Conservation (phyloP, 1,284 basidiomycete species). For the Puccinia triticina region DNA sequence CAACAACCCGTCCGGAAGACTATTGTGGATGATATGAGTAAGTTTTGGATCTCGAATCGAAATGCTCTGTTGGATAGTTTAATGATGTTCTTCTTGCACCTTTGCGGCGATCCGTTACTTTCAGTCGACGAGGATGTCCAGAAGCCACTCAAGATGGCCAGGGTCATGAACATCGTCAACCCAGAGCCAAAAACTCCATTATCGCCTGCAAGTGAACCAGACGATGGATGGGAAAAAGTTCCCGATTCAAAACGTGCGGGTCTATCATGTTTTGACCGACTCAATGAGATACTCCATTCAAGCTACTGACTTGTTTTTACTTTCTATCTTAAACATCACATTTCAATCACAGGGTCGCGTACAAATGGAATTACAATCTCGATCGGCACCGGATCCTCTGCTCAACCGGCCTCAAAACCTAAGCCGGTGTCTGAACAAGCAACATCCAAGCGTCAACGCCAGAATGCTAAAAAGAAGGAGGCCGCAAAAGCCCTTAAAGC, state of each 20-base stretch:
- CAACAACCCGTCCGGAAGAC: conserved; percentile 43
- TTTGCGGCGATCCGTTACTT: neutral
- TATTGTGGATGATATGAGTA: conserved; percentile 49
- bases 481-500: conserved; percentile 42
- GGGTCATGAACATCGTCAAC: conserved; percentile 46
- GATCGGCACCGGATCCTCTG: neutral
- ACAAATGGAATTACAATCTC: neutral
- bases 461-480: conserved; percentile 50
- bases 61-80: neutral
- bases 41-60: neutral
- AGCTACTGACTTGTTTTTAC: neutral
- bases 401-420: neutral
- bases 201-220: conserved; percentile 19
- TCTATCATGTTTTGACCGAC: neutral
- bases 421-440: conserved; percentile 11
- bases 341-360: conserved; percentile 11
- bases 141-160: conserved; percentile 42
- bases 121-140: conserved; percentile 41
- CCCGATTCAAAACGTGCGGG: conserved; percentile 33
- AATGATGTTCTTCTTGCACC: neutral
- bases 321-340: neutral
- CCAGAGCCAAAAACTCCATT: conserved; percentile 31
- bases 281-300: neutral
- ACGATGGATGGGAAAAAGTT: conserved; percentile 49
- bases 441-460: conserved; percentile 41